These are phyloP conservation scores for Melampsora americana DNA, from an alignment of 1,284 basidiomycete species.

Conservation along the genomic window DNA sequence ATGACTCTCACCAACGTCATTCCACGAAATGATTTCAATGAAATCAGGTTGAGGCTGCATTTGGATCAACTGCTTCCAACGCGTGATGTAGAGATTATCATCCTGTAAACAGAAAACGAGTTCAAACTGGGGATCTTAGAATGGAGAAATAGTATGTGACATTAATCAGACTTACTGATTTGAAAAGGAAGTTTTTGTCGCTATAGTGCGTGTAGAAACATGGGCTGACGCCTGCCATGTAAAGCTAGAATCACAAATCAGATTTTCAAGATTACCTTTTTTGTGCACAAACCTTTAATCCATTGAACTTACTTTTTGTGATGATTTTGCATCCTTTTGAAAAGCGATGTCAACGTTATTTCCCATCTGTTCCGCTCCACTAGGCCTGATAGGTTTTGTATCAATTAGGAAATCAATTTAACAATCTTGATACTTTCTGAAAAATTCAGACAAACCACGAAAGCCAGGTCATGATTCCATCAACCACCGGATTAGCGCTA, in stretches of 20 bases:
- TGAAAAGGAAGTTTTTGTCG: conserved; percentile 34
- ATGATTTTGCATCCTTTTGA: conserved; percentile 15
- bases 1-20: conserved; percentile 38
- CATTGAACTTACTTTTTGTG: conserved; percentile 14
- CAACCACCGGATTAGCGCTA: conserved; percentile 31
- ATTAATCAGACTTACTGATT: conserved; percentile 1
- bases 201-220: conserved; percentile 42
- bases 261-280: neutral
- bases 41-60: conserved; percentile 37
- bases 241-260: conserved; percentile 4
- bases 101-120: neutral
- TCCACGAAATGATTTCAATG: conserved; percentile 42
- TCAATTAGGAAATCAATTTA: too few relatives aligned
- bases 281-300: too few relatives aligned
- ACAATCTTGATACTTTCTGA: too few relatives aligned
- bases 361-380: neutral
- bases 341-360: conserved; percentile 5
- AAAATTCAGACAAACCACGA: conserved; percentile 27
- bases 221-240: conserved; percentile 43
- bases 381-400: conserved; percentile 7
- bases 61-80: conserved; percentile 30
- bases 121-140: too few relatives aligned
- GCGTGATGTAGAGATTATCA: conserved; percentile 39
- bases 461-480: conserved; percentile 44
- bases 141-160: neutral